These are phyloP conservation scores for Melocanna baccifera DNA, from an alignment of 176 grass and related monocot genomes.

Conservation along the genomic window DNA sequence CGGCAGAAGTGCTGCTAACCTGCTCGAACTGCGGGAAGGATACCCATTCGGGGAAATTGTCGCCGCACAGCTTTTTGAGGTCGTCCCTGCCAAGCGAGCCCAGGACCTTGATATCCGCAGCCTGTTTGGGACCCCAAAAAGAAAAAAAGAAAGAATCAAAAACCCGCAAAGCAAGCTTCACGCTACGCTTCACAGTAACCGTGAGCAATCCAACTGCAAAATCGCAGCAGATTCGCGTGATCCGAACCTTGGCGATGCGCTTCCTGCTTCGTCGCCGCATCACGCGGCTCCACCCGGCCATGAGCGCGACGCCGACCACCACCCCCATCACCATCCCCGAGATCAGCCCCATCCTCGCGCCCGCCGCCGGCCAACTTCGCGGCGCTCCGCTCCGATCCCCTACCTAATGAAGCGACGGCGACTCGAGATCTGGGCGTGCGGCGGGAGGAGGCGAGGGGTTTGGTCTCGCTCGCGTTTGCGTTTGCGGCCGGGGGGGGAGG, in stretches of 20 bases:
- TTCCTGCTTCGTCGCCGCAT: conserved; percentile 68
- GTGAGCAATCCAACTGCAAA: background rate
- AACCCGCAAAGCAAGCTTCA: background rate
- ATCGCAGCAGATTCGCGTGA: background rate
- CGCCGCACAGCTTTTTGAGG: conserved; percentile 87
- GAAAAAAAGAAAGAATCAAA: background rate
- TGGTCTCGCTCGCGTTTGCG: background rate
- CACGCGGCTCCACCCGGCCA: conserved; percentile 90
- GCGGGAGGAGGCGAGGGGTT: background rate
- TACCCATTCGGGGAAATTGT: conserved; percentile 90
- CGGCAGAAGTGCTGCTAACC: conserved; percentile 33
- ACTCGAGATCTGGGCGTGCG: background rate
- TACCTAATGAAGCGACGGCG: background rate
- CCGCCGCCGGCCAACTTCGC: background rate
- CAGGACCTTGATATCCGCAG: conserved; percentile 88
- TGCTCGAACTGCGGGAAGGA: conserved; percentile 90
- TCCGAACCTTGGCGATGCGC: conserved; percentile 69
- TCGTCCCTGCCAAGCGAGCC: conserved; percentile 81
- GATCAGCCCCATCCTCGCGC: conserved; percentile 65
- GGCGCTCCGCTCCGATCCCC: background rate
- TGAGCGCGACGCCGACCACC: conserved; percentile 65
- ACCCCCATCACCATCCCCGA: conserved; percentile 86
- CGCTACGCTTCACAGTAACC: background rate
- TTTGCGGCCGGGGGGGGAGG: background rate
- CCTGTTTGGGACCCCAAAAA: conserved; percentile 21